Evolutionary conservation across 139 green algal genomes (phyloP), one percentile per base, ranked within the genome.

Genomic region (Picochlorum costavermella): DNA sequence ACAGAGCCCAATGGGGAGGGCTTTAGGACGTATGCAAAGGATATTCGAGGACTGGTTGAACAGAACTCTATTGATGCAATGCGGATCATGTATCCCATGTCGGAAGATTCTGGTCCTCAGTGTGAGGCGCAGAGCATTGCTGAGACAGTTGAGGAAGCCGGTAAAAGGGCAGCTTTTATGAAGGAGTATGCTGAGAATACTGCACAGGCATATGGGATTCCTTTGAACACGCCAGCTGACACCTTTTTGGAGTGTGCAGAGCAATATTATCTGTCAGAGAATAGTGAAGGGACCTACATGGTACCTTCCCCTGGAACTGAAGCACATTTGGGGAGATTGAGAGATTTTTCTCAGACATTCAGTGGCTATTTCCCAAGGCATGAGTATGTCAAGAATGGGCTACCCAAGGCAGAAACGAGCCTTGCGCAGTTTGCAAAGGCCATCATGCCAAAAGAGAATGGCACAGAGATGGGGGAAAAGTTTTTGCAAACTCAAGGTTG

Each of bases 71-170:
- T 53, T 23, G 46, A 53, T 53, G 46, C 46, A 2, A 53, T 53
- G 46, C n/a, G 17, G 5, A 53, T 53, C n/a, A 53, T 53, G 46
- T 53, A 53, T 23, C n/a, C 46, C n/a, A 53, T 53, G 33, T 40
- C 33, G 9, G 46, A 53, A 28, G 46, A 53, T 14, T 6, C 16
- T 5, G 46, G 46, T 28, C 6, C n/a, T 28, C 46, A 53, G 16
- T 28, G 46, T 1, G 16, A 20, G 20, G 46, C 46, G 12, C 16
- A 28, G 16, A 23, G 6, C 12, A 53, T 53, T 53, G 46, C 46
- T 28, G 16, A 20, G 4, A 23, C 16, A 28, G 17, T 53, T 14
- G 46, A 53, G n/a, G 46, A 53, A 53, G 17, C n/a, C 0, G 17
- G 46, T 11, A 53, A 25, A 6, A 53, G n/a, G 9, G 46, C 46